These are phyloP conservation scores for Dovyalis caffra DNA, from an alignment of 345 rosid genomes.

Conservation along the genomic window DNA sequence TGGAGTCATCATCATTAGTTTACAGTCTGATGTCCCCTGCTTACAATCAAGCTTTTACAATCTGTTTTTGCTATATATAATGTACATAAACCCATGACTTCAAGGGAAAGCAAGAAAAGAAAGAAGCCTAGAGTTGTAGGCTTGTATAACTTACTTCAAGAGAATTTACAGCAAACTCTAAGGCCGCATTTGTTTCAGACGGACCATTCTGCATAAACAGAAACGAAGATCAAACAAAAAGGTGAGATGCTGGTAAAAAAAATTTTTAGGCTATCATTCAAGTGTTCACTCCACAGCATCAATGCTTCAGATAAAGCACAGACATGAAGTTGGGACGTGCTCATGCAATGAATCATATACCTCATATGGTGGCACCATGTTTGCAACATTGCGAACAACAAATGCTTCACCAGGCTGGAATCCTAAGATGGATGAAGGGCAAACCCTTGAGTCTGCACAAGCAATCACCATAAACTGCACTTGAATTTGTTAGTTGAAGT, in stretches of 20 bases:
- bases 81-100: background rate
- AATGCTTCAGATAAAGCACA: background rate
- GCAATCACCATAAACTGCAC: conserved; percentile 94
- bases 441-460: conserved; percentile 97
- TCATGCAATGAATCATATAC: conserved; percentile 33
- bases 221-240: conserved; percentile 5
- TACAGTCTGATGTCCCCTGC: background rate
- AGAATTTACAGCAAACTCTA: conserved; percentile 85
- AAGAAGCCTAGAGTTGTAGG: background rate
- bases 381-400: conserved; percentile 84
- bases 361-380: conserved; percentile 84
- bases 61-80: background rate
- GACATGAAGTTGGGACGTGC: background rate
- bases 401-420: conserved; percentile 98
- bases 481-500: conserved; percentile 30
- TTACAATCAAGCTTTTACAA: background rate
- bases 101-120: background rate
- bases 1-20: background rate
- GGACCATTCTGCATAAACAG: conserved; percentile 71
- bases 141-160: conserved; percentile 55
- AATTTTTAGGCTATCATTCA: background rate
- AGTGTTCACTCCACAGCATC: background rate
- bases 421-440: conserved; percentile 85
- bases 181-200: conserved; percentile 89
- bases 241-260: background rate